These are phyloP conservation scores for Coffea humblotiana DNA, from an alignment of 305 asterid species.

Conservation along the genomic window DNA sequence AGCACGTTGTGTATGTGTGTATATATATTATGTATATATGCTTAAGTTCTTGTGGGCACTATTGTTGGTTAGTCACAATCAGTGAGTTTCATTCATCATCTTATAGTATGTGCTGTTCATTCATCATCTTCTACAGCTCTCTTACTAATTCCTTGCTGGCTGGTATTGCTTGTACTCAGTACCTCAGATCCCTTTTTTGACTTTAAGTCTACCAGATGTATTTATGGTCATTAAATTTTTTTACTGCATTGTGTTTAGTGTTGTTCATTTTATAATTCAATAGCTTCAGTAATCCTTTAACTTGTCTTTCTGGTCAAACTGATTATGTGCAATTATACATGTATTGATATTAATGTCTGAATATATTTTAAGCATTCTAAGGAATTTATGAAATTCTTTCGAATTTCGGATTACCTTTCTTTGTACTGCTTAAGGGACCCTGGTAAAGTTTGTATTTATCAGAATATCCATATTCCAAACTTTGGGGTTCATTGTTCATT, in stretches of 20 bases:
- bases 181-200: too few relatives aligned
- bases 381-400: neutral
- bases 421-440: neutral
- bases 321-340: conserved; percentile 10
- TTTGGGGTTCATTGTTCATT: neutral
- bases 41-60: neutral
- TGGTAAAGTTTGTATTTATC: neutral
- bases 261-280: neutral
- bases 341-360: neutral
- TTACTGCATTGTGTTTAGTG: neutral
- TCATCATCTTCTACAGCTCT: neutral
- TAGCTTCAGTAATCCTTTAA: neutral
- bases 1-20: too few relatives aligned
- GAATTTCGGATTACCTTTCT: neutral
- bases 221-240: neutral
- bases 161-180: neutral
- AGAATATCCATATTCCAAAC: neutral
- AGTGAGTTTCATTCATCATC: neutral
- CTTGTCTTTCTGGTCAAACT: neutral
- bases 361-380: neutral
- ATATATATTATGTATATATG: neutral
- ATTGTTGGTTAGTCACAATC: neutral
- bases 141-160: neutral
- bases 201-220: neutral
- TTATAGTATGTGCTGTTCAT: neutral